Evolutionary conservation across 2,329 filamentous ascomycete species (phyloP).

Genomic region (Fusarium burgessii): DNA sequence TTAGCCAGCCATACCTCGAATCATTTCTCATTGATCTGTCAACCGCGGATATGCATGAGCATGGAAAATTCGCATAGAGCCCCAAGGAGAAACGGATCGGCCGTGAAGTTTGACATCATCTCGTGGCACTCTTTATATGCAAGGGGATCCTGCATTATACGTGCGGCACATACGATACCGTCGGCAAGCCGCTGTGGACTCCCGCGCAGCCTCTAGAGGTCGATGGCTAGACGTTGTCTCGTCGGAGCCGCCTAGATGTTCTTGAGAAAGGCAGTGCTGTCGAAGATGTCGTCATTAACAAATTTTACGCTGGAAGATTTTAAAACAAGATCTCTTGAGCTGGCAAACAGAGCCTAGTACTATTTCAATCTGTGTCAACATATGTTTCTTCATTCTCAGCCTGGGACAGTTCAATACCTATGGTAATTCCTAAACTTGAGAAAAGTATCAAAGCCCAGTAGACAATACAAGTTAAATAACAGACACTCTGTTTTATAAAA

Average conservation of each 20-base stretch:
- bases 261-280: not conserved
- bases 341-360: too few relatives aligned
- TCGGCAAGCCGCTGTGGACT: not conserved
- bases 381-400: too few relatives aligned
- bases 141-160: accelerated
- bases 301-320: not conserved
- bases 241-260: not conserved
- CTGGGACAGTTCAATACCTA: too few relatives aligned
- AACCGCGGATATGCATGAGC: not conserved
- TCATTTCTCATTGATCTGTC: not conserved
- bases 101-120: accelerated
- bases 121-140: not conserved
- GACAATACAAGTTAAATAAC: too few relatives aligned
- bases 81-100: not conserved
- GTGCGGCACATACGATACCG: accelerated
- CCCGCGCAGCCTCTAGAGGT: not conserved
- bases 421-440: too few relatives aligned
- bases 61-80: not conserved
- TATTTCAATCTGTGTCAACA: too few relatives aligned
- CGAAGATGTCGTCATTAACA: not conserved
- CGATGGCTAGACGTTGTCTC: accelerated
- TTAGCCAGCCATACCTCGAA: not conserved
- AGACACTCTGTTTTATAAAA: too few relatives aligned
- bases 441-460: too few relatives aligned
- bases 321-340: too few relatives aligned